phyloP scores from a whole-genome alignment of 1,284 basidiomycete species.

The Apiotrichum montevideense region DNA sequence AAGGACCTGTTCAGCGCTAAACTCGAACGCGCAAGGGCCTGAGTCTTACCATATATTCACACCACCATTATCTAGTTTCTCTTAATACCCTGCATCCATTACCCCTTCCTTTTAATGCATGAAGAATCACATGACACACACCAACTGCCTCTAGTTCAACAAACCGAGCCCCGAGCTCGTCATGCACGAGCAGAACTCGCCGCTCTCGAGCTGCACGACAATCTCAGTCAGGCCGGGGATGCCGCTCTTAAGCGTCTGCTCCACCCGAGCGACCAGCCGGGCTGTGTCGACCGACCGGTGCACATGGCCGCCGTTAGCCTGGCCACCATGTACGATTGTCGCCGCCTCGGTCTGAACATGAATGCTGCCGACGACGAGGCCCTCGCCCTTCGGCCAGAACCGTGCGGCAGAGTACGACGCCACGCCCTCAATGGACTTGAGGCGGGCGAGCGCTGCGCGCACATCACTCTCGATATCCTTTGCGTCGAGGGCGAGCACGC shows the following conservation, averaged over 20 bases:
- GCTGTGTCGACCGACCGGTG: conserved; percentile 54
- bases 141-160: too few species aligned
- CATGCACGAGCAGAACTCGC: conserved; percentile 51
- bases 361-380: conserved; percentile 79
- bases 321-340: conserved; percentile 12
- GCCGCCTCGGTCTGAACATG: conserved; percentile 63
- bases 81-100: conserved; percentile 2
- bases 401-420: conserved; percentile 71
- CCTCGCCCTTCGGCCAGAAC: conserved; percentile 94
- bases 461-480: conserved; percentile 63
- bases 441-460: conserved; percentile 67
- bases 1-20: conserved; percentile 65
- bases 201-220: conserved; percentile 69
- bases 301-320: background rate
- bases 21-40: conserved; percentile 24
- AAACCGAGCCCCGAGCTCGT: conserved; percentile 44
- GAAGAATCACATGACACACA: background rate
- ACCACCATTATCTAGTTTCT: background rate
- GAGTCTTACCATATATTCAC: background rate
- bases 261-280: conserved; percentile 61
- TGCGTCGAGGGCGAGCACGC: conserved; percentile 80
- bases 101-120: background rate
- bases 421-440: conserved; percentile 66
- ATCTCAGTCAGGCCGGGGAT: conserved; percentile 78
- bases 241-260: conserved; percentile 60